Evolutionary conservation across 1,284 basidiomycete species (phyloP), one percentile per base, ranked within the genome.

Genomic region (Trichosporon coremiiforme): DNA sequence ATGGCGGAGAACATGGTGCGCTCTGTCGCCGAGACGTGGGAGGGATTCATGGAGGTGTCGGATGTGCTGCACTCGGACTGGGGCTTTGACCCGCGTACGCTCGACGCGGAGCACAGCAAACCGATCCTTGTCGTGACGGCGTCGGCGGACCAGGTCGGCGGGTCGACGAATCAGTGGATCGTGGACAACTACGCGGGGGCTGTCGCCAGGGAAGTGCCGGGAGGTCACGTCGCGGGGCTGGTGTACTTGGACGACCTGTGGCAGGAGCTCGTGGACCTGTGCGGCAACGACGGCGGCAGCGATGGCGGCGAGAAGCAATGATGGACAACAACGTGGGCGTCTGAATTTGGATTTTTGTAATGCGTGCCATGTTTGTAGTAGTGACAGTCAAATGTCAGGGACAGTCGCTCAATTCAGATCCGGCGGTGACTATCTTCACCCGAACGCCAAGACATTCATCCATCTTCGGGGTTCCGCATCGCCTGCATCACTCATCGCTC

Each of bases 11-110:
- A 85, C 68, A 79, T 85, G 69, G 76, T 84, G 66, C 82, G 83
- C 66, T 89, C 87, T 74, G 85, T 88, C 15, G 80, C 83, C 20
- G 82, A 77, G 36, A 68, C 70, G 35, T 89, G 87, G 87, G 84
- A 84, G 65, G 88, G 88, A 2, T 87, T 87, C 74, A 78, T 86
- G 71, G 85, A 86, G 66, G 75, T 85, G 63, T 70, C 85, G 6
- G 75, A 80, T 25, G 78, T 87, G 53, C 78, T 87, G 66, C 86
- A 88, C 64, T 85, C 85, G 29, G 86, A 86, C 69, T 89, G 88
- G 88, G 87, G 85, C 36, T 87, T 87, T 71, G 74, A 73, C 35
- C 86, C 86, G 8, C 78, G 79, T 35, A 72, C 74, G 7, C 76
- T 87, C 62, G 85, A 87, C 72, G 85, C 83, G 53, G 83, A 82